Evolutionary conservation across 1,284 basidiomycete genomes (phyloP), one percentile per base, ranked within the genome.

Genomic region (Caloboletus inedulis): DNA sequence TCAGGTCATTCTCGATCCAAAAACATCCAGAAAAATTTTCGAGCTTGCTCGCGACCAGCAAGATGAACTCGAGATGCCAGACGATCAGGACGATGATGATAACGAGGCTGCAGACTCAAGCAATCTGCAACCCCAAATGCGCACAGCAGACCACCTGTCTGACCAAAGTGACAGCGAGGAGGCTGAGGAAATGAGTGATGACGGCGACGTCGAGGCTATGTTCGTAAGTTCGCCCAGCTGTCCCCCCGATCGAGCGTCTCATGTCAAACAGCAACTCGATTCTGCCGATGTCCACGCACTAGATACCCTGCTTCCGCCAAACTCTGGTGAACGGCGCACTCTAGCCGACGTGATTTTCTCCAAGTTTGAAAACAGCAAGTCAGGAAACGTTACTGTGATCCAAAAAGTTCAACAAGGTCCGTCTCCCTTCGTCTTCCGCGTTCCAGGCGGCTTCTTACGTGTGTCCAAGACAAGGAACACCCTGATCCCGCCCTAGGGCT

Each of bases 311-410:
- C 78, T 90, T 40, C 90, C 89, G 33, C 72, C 81, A 10, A 87
- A 85, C 69, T 74, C 82, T 18, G 81, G 81, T 27, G 85, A 87
- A 64, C 84, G 91, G 31, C 82, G 84, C 66, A 97, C 94, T 5
- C 77, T 99, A 18, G 96, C 96, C 21, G 96, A 99, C 69, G 78
- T 99, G 34, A 99, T 99, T 57, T 93, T 99, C 69, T 82, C 91
- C 36, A 98, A 98, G 74, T 79, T 99, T 47, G 80, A 86, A 54
- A 80, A 79, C 52, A 77, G 74, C 33, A 79, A 83, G 47, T 64
- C 77, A 14, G 76, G 76, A 44, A 72, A 77, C 31, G 69, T 78
- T 18, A 76, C 79, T 12, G 71, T 77, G 16, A 81, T 84, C 50
- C 75, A 80, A 65, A 84, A 81, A 58, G 76, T 79, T 13, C 73